Percentiles rank a stretch among this genome's conserved stretches.
Evolutionary conservation across 805 yeast genomes (phyloP).

Genomic region (Saturnispora silvae): DNA sequence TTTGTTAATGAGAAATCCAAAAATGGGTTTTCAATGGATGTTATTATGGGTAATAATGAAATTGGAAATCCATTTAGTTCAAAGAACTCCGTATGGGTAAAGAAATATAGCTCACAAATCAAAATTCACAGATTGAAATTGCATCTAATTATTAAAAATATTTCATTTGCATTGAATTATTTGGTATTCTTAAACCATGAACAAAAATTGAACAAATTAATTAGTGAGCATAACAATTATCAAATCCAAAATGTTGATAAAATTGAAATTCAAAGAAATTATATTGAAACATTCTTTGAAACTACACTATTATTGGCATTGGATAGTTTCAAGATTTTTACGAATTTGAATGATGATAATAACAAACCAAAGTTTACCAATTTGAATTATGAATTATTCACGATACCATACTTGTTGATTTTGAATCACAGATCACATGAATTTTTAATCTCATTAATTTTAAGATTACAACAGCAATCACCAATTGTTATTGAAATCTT

Average conservation of each 20-base stretch:
- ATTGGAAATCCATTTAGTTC: slow-evolving; percentile 12
- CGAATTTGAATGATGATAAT: slow-evolving; percentile 24
- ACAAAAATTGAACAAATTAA: slow-evolving; percentile 25
- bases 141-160: slow-evolving; percentile 32
- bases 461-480: slow-evolving; percentile 33
- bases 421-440: slow-evolving; percentile 48
- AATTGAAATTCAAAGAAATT: slow-evolving; percentile 24
- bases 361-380: slow-evolving; percentile 16
- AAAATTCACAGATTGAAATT: slow-evolving; percentile 25
- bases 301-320: slow-evolving; percentile 27
- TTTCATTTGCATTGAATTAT: slow-evolving; percentile 41
- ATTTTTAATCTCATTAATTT: slow-evolving; percentile 44
- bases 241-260: slow-evolving; percentile 20
- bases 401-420: slow-evolving; percentile 40
- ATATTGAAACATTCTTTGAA: slow-evolving; percentile 27
- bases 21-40: slow-evolving; percentile 18
- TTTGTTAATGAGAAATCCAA: slow-evolving; percentile 23
- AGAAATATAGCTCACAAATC: slow-evolving; percentile 17
- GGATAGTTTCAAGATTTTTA: slow-evolving; percentile 29
- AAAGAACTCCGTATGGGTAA: slow-evolving; percentile 12
- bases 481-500: slow-evolving; percentile 27
- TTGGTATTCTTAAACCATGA: slow-evolving; percentile 31
- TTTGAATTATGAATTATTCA: slow-evolving; percentile 35
- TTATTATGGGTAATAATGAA: slow-evolving; percentile 15
- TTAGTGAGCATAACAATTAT: slow-evolving; percentile 24